These are phyloP conservation scores for Candida coleopterorum DNA, from an alignment of 805 yeast species.

Conservation along the genomic window DNA sequence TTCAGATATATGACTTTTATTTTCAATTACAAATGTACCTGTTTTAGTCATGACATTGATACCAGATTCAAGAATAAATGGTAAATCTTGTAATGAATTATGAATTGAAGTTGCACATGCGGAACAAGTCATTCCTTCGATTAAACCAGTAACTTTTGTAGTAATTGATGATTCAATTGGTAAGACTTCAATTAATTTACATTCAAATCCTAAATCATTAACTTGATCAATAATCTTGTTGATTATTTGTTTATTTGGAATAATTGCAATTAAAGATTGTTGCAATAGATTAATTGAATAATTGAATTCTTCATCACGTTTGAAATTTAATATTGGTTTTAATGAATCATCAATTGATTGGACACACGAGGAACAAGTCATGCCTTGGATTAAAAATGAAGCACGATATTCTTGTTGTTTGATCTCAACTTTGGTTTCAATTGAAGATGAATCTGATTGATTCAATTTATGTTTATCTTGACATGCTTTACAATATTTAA, in stretches of 20 bases:
- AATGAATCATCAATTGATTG: conserved; percentile 27
- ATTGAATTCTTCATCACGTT: conserved; percentile 22
- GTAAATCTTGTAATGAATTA: conserved; percentile 40
- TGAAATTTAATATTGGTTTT: conserved; percentile 12
- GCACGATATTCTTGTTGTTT: conserved; percentile 37
- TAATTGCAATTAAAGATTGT: conserved; percentile 49
- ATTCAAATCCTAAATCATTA: conserved; percentile 35
- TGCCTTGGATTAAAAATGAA: conserved; percentile 46
- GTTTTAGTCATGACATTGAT: conserved; percentile 57
- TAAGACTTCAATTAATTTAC: conserved; percentile 51
- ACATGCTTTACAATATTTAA: conserved; percentile 40
- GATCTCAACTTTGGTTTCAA: conserved; percentile 23
- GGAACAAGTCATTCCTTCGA: conserved; percentile 75
- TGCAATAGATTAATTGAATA: conserved; percentile 49
- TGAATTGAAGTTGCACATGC: conserved; percentile 60
- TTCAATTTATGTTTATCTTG: conserved; percentile 16
- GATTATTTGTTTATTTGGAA: conserved; percentile 47
- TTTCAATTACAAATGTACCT: conserved; percentile 55
- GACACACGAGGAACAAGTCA: conserved; percentile 39
- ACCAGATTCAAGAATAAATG: conserved; percentile 49
- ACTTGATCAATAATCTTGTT: conserved; percentile 26
- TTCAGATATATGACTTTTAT: conserved; percentile 24
- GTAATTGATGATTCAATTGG: conserved; percentile 50
- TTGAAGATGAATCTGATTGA: conserved; percentile 13
- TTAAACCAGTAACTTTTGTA: conserved; percentile 52